Evolutionary conservation across 208 protist species (phyloP).

Genomic region (Leishmania mexicana): DNA sequence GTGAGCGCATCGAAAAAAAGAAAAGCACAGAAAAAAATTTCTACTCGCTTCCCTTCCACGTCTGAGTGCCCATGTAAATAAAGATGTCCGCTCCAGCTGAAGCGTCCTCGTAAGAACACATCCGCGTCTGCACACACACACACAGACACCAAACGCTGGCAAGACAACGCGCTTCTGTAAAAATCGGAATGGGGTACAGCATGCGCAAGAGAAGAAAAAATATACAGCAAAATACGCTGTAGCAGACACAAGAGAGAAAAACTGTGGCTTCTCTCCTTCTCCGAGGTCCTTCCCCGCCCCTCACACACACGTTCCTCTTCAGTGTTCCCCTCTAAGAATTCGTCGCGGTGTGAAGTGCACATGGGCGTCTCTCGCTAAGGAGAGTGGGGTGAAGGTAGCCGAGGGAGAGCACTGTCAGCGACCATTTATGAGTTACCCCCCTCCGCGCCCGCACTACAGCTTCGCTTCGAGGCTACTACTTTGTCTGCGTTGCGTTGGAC

Average conservation of each 20-base stretch:
- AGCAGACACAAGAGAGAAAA: background rate
- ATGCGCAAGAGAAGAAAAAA: background rate
- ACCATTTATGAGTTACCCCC: background rate
- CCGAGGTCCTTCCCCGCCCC: background rate
- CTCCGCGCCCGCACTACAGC: background rate
- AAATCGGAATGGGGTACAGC: background rate
- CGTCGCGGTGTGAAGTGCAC: background rate
- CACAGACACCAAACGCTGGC: background rate
- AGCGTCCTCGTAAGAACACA: background rate
- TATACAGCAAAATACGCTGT: background rate
- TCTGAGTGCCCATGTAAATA: background rate
- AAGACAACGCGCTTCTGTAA: background rate
- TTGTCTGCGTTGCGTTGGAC: background rate
- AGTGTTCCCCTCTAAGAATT: background rate
- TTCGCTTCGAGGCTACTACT: background rate
- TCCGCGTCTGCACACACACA: background rate
- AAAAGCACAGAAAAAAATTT: constrained; percentile 1
- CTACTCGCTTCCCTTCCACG: background rate
- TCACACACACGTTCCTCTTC: background rate
- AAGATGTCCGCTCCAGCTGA: background rate
- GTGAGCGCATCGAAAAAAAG: background rate
- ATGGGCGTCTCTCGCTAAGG: background rate
- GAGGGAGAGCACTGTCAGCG: background rate
- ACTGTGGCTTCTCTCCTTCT: background rate
- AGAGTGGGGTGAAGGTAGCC: background rate